Conservation (phyloP, 345 rosid species). For the Erucastrum elatum region DNA sequence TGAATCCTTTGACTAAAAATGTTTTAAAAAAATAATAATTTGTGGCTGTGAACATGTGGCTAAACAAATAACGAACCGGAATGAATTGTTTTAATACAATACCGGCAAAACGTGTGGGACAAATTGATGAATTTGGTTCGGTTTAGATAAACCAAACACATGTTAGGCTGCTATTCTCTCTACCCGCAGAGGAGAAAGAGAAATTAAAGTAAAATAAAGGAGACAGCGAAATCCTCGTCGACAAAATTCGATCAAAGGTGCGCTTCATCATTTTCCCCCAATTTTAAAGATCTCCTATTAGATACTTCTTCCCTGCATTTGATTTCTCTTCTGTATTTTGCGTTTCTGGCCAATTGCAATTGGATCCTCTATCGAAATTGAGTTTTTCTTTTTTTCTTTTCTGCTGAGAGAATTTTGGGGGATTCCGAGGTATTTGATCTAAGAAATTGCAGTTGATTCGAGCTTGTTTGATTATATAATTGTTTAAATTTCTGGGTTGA, state of each 20-base stretch:
- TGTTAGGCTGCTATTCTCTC: constrained; percentile 15
- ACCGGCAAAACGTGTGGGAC: constrained; percentile 10
- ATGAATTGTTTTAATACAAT: background rate
- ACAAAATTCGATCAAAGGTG: constrained; percentile 32
- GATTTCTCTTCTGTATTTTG: too few species aligned
- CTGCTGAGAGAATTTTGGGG: background rate
- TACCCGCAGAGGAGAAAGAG: constrained; percentile 9
- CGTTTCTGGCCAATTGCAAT: too few species aligned
- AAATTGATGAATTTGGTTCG: constrained; percentile 4
- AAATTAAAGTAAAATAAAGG: constrained; percentile 20
- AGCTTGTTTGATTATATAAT: background rate
- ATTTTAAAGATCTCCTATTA: background rate
- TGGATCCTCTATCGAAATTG: constrained; percentile 5
- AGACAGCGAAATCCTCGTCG: constrained; percentile 24
- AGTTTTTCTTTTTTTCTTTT: background rate
- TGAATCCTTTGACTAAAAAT: background rate
- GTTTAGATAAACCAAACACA: constrained; percentile 28
- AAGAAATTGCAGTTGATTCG: constrained; percentile 4
- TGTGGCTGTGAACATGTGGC: constrained; percentile 13
- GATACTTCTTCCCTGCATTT: too few species aligned
- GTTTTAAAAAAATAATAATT: too few species aligned
- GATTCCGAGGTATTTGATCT: constrained; percentile 5
- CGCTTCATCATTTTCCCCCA: background rate
- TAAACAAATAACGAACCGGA: constrained; percentile 21
- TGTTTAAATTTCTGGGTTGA: constrained; percentile 6